These are phyloP conservation scores for Penicillium steckii DNA, from an alignment of 495 filamentous ascomycete species.

Conservation along the genomic window DNA sequence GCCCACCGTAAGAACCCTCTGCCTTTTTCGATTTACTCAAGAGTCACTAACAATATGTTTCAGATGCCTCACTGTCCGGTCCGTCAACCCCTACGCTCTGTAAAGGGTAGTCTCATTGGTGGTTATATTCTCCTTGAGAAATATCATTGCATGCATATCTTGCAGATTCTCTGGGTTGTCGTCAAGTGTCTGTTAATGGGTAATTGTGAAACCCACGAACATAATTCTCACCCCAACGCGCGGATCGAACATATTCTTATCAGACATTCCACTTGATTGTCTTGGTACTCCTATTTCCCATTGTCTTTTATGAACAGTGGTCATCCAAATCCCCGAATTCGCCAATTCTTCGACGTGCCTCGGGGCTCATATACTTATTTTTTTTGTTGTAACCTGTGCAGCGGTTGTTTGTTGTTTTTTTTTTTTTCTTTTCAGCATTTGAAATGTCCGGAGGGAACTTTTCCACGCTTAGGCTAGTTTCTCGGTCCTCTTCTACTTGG, in stretches of 20 bases:
- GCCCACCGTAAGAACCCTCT: conserved; percentile 80
- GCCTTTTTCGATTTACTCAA: not conserved
- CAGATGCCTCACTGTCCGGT: conserved; percentile 96
- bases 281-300: conserved; percentile 9
- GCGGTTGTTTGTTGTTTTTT: conserved; percentile 21
- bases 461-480: conserved; percentile 13
- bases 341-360: conserved; percentile 14
- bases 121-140: conserved; percentile 18
- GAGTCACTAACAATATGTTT: conserved; percentile 34
- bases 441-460: conserved; percentile 15
- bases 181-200: not conserved
- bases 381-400: conserved; percentile 24
- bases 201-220: conserved; percentile 13
- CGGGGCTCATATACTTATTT: conserved; percentile 26
- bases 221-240: conserved; percentile 22
- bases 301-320: conserved; percentile 1
- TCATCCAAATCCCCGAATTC: not conserved
- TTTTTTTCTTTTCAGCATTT: conserved; percentile 19
- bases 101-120: conserved; percentile 36
- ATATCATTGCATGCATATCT: conserved; percentile 32
- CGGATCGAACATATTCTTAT: conserved; percentile 33
- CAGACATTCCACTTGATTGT: conserved; percentile 2
- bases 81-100: conserved; percentile 93
- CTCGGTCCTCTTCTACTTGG: conserved; percentile 4
- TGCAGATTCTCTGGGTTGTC: conserved; percentile 22